Base-by-base conservation (phyloP, 2,329 filamentous ascomycete genomes). In the Exophiala oligosperma region DNA sequence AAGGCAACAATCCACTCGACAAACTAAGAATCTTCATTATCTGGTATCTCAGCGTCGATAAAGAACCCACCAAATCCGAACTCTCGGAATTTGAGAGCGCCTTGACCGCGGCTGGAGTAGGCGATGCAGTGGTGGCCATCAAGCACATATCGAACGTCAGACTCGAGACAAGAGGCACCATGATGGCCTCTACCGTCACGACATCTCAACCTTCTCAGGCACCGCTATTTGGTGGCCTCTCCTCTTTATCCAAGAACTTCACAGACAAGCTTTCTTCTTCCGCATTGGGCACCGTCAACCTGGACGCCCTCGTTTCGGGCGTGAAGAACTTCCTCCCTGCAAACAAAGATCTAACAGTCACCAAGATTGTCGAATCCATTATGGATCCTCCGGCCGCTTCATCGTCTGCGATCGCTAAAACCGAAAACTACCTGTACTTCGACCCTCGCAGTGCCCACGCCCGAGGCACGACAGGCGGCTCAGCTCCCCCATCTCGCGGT, bases 311-410 rank as follows among this genome's bases (percentile, higher is more conserved):
- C 44, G 92, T 97, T 62, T 93, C 91, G 4, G 93, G 93, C 44
- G 93, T 99, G 70, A 99, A 97, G 77, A 97, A 96, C 75, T 96
- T 99, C 76, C 79, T 99, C n/a, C 94, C 95, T 0, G 91, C 86
- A 12, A 95, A 99, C 76, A 91, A 92, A 68, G 95, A 99, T 71
- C 83, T 97, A 8, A 97, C 94, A 0, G 84, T 99, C 53, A 99
- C 95, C 56, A 97, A 97, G 76, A 97, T 99, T 70, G 93, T 94
- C 41, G 94, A 99, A 74, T 96, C 91, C 1, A 88, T 99, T 69
- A 99, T 99, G 93, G 94, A 99, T 70, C 94, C 94, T 0, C 84
- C 91, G 47, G 86, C 91, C 9, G 93, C 94, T 2, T 91, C 91
- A 3, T 93, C 91, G 4, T 93, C 89, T 26, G 94, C 94, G 26